Percentiles rank a stretch among this genome's conserved stretches.
Conservation (phyloP, 23 red algal species). For the Pyropia yezoensis region DNA sequence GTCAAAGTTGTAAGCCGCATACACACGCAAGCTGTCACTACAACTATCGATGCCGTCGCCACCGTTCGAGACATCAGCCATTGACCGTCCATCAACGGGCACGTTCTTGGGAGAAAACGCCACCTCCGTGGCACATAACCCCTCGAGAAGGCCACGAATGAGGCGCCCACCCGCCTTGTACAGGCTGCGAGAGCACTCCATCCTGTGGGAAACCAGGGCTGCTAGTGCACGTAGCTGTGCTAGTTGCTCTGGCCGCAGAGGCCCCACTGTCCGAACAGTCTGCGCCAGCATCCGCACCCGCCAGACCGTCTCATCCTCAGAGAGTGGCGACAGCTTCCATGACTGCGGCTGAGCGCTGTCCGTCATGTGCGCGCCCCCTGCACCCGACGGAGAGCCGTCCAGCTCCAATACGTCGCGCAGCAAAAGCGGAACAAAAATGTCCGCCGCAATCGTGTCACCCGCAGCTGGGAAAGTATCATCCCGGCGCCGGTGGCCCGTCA, state of each 20-base stretch:
- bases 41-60: no score
- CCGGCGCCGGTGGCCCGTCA: no score
- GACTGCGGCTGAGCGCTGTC: background rate
- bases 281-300: slow-evolving; percentile 85
- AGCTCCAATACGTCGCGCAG: slow-evolving; percentile 26
- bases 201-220: background rate
- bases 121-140: slow-evolving; percentile 59
- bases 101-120: slow-evolving; percentile 3
- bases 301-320: slow-evolving; percentile 76
- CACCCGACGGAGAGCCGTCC: slow-evolving; percentile 9
- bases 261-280: slow-evolving; percentile 1
- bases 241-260: background rate
- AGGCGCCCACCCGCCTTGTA: slow-evolving; percentile 97
- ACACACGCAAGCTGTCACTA: no score
- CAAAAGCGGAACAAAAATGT: slow-evolving; percentile 52
- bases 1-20: slow-evolving; percentile 13
- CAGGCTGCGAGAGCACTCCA: slow-evolving; percentile 17
- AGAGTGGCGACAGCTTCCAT: slow-evolving; percentile 18
- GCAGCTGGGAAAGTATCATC: no score
- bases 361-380: background rate
- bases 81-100: no score
- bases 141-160: slow-evolving; percentile 82
- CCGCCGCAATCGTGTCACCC: slow-evolving; percentile 4
- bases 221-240: background rate
- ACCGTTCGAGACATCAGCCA: no score